Evolutionary conservation across 768 basidiomycete genomes (phyloP).

Genomic region (Astraeus odoratus): DNA sequence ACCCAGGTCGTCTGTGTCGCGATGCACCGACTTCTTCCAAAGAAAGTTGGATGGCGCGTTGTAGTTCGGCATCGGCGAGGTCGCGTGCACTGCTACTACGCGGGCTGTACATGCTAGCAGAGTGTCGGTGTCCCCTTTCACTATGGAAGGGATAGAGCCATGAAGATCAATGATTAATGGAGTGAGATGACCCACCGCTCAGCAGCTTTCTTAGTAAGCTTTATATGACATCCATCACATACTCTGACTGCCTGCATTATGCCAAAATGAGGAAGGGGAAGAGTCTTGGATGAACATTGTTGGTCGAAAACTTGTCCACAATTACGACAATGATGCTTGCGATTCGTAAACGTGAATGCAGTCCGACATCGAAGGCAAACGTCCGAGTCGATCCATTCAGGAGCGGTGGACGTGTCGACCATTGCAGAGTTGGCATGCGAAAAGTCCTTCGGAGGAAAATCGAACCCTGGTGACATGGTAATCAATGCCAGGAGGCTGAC

Average conservation of each 20-base stretch:
- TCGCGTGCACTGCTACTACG: conserved; percentile 55
- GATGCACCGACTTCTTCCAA: conserved; percentile 63
- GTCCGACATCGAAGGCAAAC: conserved; percentile 90
- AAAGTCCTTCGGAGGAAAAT: conserved; percentile 77
- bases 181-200: conserved; percentile 39
- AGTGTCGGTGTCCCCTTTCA: conserved; percentile 48
- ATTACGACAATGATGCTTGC: conserved; percentile 97
- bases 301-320: conserved; percentile 98
- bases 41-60: conserved; percentile 88
- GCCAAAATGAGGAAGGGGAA: conserved; percentile 88
- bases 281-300: conserved; percentile 77
- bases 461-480: conserved; percentile 46
- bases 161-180: background rate
- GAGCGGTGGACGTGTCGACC: conserved; percentile 87
- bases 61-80: conserved; percentile 78
- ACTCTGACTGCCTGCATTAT: conserved; percentile 90
- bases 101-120: conserved; percentile 46
- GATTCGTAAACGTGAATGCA: conserved; percentile 88
- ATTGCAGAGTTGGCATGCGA: conserved; percentile 68
- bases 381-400: conserved; percentile 96
- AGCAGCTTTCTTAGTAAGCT: conserved; percentile 57
- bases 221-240: conserved; percentile 85
- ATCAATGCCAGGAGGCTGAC: background rate
- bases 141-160: conserved; percentile 13
- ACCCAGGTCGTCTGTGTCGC: conserved; percentile 53